Conservation (phyloP, 2,329 filamentous ascomycete species). For the Huntiella abstrusa region DNA sequence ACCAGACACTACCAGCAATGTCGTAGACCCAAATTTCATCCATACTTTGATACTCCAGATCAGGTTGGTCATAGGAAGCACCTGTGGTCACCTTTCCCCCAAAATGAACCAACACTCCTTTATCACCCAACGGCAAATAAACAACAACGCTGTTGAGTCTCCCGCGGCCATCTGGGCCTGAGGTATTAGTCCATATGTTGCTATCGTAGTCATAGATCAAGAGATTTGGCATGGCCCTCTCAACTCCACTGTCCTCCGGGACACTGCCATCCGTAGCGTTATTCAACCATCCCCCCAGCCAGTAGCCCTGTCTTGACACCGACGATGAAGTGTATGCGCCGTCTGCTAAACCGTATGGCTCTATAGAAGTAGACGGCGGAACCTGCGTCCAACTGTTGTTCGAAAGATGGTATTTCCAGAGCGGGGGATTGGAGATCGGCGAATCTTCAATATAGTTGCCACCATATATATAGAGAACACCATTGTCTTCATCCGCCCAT, state of each 20-base stretch:
- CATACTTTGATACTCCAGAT: constrained; percentile 25
- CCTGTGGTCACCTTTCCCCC: constrained; percentile 29
- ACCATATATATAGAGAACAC: constrained; percentile 42
- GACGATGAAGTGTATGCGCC: constrained; percentile 38
- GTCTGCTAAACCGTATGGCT: constrained; percentile 27
- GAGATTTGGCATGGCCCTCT: constrained; percentile 31
- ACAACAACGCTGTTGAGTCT: constrained; percentile 42
- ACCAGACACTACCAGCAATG: constrained; percentile 39
- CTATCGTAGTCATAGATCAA: constrained; percentile 36
- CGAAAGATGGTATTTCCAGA: constrained; percentile 39
- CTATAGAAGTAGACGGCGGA: constrained; percentile 23
- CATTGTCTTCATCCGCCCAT: constrained; percentile 28
- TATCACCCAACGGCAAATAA: constrained; percentile 40
- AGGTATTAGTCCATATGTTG: constrained; percentile 32
- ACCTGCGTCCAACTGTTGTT: constrained; percentile 29
- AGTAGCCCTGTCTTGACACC: constrained; percentile 36
- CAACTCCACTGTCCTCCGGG: constrained; percentile 16
- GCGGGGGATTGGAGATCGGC: constrained; percentile 21
- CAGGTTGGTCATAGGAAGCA: constrained; percentile 24
- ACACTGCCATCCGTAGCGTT: constrained; percentile 35
- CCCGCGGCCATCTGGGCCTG: constrained; percentile 26
- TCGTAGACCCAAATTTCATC: constrained; percentile 40
- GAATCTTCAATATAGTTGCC: constrained; percentile 34
- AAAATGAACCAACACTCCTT: constrained; percentile 41
- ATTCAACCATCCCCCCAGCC: constrained; percentile 44